phyloP scores from a whole-genome alignment of 2,329 filamentous ascomycete species.

The Colletotrichum chrysophilum region DNA sequence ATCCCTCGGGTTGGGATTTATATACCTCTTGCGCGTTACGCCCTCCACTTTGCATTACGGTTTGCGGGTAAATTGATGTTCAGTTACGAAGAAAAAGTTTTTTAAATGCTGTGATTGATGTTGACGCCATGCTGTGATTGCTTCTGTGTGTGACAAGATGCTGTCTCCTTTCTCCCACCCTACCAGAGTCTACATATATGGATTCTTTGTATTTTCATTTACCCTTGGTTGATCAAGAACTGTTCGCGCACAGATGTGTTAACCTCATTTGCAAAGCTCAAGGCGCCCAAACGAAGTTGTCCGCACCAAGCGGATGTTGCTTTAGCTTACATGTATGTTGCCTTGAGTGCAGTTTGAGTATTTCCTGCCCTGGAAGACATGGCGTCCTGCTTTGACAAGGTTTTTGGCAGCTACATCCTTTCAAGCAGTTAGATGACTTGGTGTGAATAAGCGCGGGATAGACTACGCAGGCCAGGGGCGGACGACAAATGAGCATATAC shows the following conservation, averaged over 20 bases:
- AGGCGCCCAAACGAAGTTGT: not conserved
- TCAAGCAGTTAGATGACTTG: not conserved
- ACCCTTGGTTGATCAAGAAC: not conserved
- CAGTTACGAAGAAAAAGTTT: not conserved
- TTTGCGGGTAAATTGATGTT: constrained; percentile 20
- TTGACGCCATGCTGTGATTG: not conserved
- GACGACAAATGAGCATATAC: not conserved
- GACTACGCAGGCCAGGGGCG: not conserved
- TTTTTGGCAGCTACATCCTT: not conserved
- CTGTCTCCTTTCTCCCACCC: not conserved
- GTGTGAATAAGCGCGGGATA: not conserved
- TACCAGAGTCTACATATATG: not conserved
- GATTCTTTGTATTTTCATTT: not conserved
- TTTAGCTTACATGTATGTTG: not conserved
- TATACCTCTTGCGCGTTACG: constrained; percentile 27
- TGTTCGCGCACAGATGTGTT: not conserved
- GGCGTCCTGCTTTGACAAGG: not conserved
- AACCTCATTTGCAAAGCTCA: not conserved
- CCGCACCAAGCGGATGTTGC: not conserved
- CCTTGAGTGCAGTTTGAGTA: not conserved
- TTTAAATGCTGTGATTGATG: not conserved
- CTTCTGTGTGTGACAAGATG: not conserved
- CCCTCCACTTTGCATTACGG: constrained; percentile 15
- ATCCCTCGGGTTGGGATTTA: constrained; percentile 19
- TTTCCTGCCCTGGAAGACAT: not conserved